Evolutionary conservation across 331 rosid species (phyloP).

Genomic region (Rhamnella rubrinervis): DNA sequence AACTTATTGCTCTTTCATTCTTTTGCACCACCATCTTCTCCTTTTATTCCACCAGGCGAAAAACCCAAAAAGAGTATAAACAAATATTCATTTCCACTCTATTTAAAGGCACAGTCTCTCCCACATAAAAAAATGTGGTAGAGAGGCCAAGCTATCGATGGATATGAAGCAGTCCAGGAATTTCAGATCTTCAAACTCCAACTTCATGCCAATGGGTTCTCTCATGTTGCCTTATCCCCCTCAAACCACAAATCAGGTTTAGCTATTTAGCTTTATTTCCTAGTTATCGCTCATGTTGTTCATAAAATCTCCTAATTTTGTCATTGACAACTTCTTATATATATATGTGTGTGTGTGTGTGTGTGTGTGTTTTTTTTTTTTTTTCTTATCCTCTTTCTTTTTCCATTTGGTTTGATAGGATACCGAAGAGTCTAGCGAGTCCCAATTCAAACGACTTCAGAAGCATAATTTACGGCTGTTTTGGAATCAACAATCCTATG

Average conservation of each 20-base stretch:
- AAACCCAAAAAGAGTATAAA: background rate
- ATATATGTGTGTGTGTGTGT: background rate
- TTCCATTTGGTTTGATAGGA: background rate
- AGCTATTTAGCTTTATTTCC: too few species aligned
- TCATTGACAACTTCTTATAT: background rate
- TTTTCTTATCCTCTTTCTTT: too few species aligned
- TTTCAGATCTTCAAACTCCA: conserved; percentile 9
- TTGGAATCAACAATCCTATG: conserved; percentile 26
- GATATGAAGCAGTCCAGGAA: conserved; percentile 3
- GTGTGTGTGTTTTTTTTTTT: background rate
- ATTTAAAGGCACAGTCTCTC: background rate
- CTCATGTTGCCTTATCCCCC: background rate
- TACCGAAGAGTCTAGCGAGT: background rate
- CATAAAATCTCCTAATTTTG: too few species aligned
- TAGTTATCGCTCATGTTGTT: too few species aligned
- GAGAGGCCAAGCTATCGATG: background rate
- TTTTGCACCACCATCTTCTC: background rate
- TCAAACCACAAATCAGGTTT: too few species aligned
- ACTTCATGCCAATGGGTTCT: background rate
- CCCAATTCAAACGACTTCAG: conserved; percentile 6
- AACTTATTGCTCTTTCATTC: conserved; percentile 11
- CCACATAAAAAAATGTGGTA: background rate
- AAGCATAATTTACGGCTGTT: conserved; percentile 15
- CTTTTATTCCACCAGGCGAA: too few species aligned
- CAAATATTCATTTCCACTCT: background rate